These are phyloP conservation scores for Backusella parvicylindrica DNA, from an alignment of 192 early-diverging fungal species.

Conservation along the genomic window DNA sequence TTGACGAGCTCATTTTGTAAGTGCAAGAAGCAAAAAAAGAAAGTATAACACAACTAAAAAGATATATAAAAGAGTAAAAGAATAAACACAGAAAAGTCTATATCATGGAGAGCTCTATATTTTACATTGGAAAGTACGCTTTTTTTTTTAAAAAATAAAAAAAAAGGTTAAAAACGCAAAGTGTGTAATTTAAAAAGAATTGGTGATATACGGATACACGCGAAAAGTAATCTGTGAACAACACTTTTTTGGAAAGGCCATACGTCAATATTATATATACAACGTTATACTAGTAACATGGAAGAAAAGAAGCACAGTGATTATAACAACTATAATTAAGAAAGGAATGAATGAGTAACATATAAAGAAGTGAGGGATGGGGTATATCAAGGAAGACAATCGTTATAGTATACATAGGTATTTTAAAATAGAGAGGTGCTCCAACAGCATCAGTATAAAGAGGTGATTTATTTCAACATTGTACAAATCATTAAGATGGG, in stretches of 20 bases:
- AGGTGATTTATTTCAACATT: too few species aligned
- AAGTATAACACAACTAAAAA: background rate
- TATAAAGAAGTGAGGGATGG: too few species aligned
- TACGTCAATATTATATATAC: background rate
- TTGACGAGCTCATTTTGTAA: background rate
- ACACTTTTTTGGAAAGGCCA: background rate
- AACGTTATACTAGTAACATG: background rate
- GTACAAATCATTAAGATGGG: too few species aligned
- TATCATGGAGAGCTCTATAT: background rate
- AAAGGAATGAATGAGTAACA: background rate
- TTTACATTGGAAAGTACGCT: background rate
- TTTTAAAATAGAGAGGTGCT: too few species aligned
- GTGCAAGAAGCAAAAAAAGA: background rate
- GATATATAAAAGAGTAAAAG: background rate
- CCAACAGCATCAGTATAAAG: too few species aligned
- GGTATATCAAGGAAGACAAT: too few species aligned
- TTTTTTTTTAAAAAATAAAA: background rate
- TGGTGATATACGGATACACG: background rate
- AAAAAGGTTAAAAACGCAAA: background rate
- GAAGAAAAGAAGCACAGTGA: background rate
- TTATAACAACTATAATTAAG: background rate
- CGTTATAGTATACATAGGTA: too few species aligned
- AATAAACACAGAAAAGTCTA: background rate
- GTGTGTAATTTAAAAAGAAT: background rate
- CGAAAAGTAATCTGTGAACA: background rate